Evolutionary conservation across 805 yeast genomes (phyloP), one percentile per base, ranked within the genome.

Genomic region (Monosporozyma solicola): DNA sequence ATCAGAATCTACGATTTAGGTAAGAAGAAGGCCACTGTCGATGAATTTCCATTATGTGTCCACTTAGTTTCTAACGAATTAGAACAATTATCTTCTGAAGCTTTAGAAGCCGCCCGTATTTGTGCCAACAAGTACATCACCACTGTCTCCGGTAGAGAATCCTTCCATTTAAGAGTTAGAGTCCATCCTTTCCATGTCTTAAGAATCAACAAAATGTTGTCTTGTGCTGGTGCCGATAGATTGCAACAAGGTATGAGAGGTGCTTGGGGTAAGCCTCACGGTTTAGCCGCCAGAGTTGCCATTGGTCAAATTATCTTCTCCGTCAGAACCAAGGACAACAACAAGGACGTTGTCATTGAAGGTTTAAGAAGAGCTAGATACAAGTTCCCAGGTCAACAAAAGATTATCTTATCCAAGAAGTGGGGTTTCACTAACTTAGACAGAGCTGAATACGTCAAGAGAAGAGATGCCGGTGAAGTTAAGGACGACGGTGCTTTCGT

Each of bases 191-290:
- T 87, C 98, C 99, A 94, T 85, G 99, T 94, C 68, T 85, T 94
- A 78, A 87, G 99, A 82, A 94, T 94, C 84, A 94, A 94, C 94
- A 94, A 94, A 89, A 94, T 94, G 99, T 90, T 94, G 96, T 94
- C 99, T 74, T 94, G 99, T 84, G 99, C 99, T 82, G 99, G 99
- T 88, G 99, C 99, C 76, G 99, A 94, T 92, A 90, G 99, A 87
- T 85, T 94, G 80, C 99, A 94, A 83, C 98, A 94, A 83, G 99
- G 99, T 91, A 94, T 94, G 99, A 92, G 99, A 89, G 95, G 95
- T 84, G 99, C 99, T 75, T 94, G 98, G 98, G 99, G 99, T 90
- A 94, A 94, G 84, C 99, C 99, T 72, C 97, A 91, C 72, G 99
- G 99, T 84, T 83, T 90, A 73, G 99, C 98, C 71, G 99, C 99